Base-by-base conservation (phyloP, 228 moss, liverwort and hornwort genomes). In the Sphagnum fallax region DNA sequence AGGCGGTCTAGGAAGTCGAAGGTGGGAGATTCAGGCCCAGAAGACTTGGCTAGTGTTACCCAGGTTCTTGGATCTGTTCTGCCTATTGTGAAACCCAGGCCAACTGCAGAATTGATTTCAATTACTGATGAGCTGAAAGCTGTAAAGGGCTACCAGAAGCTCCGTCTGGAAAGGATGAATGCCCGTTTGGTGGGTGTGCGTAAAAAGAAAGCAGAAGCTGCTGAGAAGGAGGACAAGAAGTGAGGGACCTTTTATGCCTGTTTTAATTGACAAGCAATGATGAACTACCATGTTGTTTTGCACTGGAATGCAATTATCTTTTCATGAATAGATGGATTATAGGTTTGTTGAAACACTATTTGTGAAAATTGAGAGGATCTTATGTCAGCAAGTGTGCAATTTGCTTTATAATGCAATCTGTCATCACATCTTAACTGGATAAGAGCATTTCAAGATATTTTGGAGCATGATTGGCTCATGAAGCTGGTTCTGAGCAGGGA, bases 141-240 rank as follows among this genome's bases (percentile, higher is more conserved):
- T 52, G 65, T 10, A 4, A 78, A 73, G 70, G 82, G 68, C 50
- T 82, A 82, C 58, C 58, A 52, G 6, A 75, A 66, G 69, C 71
- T 83, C 7, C 74, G 76, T 6, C 32, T 79, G 4, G 79, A 83
- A 68, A 76, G 71, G 62, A 69, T 67, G 73, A 79, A 83, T 60
- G 73, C 48, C 0, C 73, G 73, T 58, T 69, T 83, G 71, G 69
- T 79, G 11, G 83, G 79, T 48, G 10, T 71, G 0, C 67, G 76
- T 5, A 79, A 76, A 71, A 76, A 71, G 73, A 79, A 50, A 61
- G 71, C 73, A 18, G 79, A 70, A 0, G 79, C 76, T 67, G 79
- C 76, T 11, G 79, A 83, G 65, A 74, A 83, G 66, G 79, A 79
- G 11, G 76, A 79, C 51, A 83, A 79, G 69, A 79, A 79, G 74